phyloP scores from a whole-genome alignment of 2,329 filamentous ascomycete species.

The Hirsutella thompsonii region DNA sequence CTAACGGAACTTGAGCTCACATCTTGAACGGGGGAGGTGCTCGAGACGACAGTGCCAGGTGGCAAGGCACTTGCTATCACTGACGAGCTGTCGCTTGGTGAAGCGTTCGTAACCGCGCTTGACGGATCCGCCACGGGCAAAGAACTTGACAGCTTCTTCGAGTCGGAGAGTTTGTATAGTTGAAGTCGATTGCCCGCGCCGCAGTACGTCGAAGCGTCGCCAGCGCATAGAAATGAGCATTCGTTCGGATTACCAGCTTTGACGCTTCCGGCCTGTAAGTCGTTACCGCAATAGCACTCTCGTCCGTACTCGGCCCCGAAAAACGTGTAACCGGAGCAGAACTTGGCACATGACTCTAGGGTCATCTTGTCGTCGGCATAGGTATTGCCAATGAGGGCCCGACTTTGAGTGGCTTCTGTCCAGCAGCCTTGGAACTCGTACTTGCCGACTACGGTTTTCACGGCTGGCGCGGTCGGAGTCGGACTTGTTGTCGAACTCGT shows the following conservation, averaged over 20 bases:
- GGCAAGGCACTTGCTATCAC: too few relatives aligned
- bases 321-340: slow-evolving; percentile 17
- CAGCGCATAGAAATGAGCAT: slow-evolving; percentile 19
- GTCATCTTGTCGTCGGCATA: slow-evolving; percentile 21
- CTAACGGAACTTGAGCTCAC: too few relatives aligned
- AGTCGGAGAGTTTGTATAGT: slow-evolving; percentile 14
- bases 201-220: slow-evolving; percentile 19
- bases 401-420: slow-evolving; percentile 17
- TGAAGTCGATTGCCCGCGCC: slow-evolving; percentile 20
- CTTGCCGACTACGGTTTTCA: slow-evolving; percentile 11
- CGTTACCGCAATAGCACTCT: slow-evolving; percentile 26
- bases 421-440: slow-evolving; percentile 24
- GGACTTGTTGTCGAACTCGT: slow-evolving; percentile 10
- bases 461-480: slow-evolving; percentile 11
- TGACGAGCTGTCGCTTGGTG: too few relatives aligned
- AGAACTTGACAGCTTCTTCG: neutral
- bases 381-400: slow-evolving; percentile 16
- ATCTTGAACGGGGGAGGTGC: too few relatives aligned
- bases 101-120: too few relatives aligned
- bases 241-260: slow-evolving; percentile 16
- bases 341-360: slow-evolving; percentile 18
- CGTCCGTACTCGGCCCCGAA: slow-evolving; percentile 22
- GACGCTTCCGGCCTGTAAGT: slow-evolving; percentile 13
- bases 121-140: neutral
- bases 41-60: too few relatives aligned